Base-by-base conservation (phyloP, 495 filamentous ascomycete species). In the Lasiosphaeris hirsuta region DNA sequence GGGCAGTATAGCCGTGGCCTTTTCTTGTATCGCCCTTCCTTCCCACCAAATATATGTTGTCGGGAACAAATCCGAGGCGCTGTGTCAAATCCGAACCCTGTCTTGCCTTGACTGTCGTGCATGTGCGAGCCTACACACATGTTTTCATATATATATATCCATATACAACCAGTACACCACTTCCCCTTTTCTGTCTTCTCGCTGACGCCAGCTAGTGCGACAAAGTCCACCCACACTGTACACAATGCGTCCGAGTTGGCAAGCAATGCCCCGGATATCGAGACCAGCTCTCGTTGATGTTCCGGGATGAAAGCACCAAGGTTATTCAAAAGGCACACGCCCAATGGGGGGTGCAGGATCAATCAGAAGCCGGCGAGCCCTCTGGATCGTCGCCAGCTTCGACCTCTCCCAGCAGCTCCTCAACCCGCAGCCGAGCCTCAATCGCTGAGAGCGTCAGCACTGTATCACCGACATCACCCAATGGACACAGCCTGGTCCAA, bases 261-360 rank as follows among this genome's bases (percentile, higher is more conserved):
- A 79, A 84, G 67, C 75, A 69, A 51, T 90, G 87, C 64, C 83
- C 84, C 35, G 86, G 87, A 2, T 90, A 90, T 59, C 78, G 86
- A 60, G 85, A 88, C 57, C 80, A 83, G 62, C 66, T 85, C 38
- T 84, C 85, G 44, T 70, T 89, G 40, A 83, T 88, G 77, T 90
- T 90, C 63, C 85, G 86, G 38, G 84, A 89, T 71, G 84, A 90
- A 64, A 89, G 84, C 67, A 79, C 79, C 57, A 81, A 83, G 59
- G 84, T 89, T 51, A 82, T 85, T 23, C 79, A 75, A 53, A 88
- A 84, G 64, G 85, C 83, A 10, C 81, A 81, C 48, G 79, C 79
- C 9, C 78, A 77, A 63, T 78, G 77, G 77, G 75, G 77, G 14
- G 58, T 65, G n/a, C 14, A 55, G 6, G 65, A 64, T 10, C 10